Base-by-base conservation (phyloP, 2,329 filamentous ascomycete genomes). In the Dactylonectria estremocensis region DNA sequence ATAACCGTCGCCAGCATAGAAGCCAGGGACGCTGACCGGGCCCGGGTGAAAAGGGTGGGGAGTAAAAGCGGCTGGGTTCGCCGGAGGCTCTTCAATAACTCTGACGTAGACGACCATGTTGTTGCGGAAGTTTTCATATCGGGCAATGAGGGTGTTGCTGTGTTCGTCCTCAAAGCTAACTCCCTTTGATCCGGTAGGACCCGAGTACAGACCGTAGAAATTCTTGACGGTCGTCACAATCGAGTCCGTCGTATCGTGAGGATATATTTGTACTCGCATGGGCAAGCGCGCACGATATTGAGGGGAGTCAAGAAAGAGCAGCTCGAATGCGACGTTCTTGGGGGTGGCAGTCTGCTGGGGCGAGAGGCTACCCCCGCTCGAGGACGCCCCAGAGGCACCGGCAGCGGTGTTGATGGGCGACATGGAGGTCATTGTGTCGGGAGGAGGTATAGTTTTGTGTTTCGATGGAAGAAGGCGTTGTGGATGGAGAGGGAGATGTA, bases 221-320 rank as follows among this genome's bases (percentile, higher is more conserved):
- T 98, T 98, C 88, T 97, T 98, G 78, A 98, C 95, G 1, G 96
- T 98, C 14, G 95, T 96, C 71, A 98, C 94, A 83, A 99, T 99
- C 40, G 95, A 98, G 79, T 98, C 95, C 22, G 95, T 98, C 59
- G 94, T 95, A 85, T 99, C 96, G 82, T 98, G 95, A 53, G 94
- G 94, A 78, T 92, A 97, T 74, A 99, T 98, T 77, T 97, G 93
- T 61, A 95, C 93, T 77, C 93, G 88, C 89, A 95, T 91, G n/a
- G 93, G 93, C 73, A 95, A 86, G 78, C 93, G 91, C 82, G 92
- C 92, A 75, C 90, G 89, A 75, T 89, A 90, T 78, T 92, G 89
- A 68, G 90, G 89, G 35, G 89, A 88, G 74, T 93, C 89, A 61
- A 88, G 86, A 75, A 93, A 90, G 74, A 94, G 86, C 61, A 95